Conservation (phyloP, 305 asterid species). For the Nicotiana rustica region DNA sequence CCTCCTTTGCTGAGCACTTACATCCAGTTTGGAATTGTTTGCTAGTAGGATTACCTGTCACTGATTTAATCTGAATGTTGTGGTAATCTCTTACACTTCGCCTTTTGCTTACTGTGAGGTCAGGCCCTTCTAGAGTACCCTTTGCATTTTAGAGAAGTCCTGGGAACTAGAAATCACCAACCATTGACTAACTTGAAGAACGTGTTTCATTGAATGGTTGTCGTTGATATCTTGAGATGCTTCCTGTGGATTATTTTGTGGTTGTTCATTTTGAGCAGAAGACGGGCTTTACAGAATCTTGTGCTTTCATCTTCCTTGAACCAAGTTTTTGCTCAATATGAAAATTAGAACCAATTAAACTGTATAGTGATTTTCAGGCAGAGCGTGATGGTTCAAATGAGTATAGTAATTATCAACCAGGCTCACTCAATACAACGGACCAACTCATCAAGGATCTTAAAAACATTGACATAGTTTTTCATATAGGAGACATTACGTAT, state of each 20-base stretch:
- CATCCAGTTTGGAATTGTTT: neutral
- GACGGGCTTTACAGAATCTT: neutral
- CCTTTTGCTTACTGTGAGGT: neutral
- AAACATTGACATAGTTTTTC: slow-evolving; percentile 73
- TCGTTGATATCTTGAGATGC: neutral
- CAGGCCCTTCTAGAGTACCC: neutral
- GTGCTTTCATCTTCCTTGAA: neutral
- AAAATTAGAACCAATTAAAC: neutral
- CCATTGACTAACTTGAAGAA: slow-evolving; percentile 1
- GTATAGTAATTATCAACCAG: slow-evolving; percentile 78
- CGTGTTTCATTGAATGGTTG: slow-evolving; percentile 5
- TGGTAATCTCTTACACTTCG: neutral
- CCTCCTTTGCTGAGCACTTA: slow-evolving; percentile 11
- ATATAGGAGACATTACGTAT: slow-evolving; percentile 75
- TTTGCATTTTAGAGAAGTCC: slow-evolving; percentile 6
- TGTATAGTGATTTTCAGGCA: slow-evolving; percentile 53
- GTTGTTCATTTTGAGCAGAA: neutral
- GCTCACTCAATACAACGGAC: slow-evolving; percentile 74
- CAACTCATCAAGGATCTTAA: slow-evolving; percentile 67
- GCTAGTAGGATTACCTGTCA: neutral
- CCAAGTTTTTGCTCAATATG: neutral
- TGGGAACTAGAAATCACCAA: too few species aligned
- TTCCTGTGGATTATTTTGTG: slow-evolving; percentile 8
- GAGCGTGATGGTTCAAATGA: slow-evolving; percentile 88
- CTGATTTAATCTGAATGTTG: neutral